Evolutionary conservation across 140 eudicot genomes (phyloP).

Genomic region (Bidens hawaiensis): DNA sequence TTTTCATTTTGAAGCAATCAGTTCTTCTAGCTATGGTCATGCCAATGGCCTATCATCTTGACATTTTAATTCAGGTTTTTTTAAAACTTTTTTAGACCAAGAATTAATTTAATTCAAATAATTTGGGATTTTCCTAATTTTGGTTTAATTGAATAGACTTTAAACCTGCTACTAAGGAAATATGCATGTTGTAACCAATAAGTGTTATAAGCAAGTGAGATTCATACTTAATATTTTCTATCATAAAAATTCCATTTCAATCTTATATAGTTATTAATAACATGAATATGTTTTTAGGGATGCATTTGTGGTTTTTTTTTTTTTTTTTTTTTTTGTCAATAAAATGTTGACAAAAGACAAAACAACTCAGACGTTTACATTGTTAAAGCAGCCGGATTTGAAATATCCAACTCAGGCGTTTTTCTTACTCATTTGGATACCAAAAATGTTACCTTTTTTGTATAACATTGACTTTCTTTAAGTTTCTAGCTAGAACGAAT

Average conservation of each 20-base stretch:
- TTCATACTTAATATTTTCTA: neutral
- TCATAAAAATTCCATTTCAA: neutral
- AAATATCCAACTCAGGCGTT: slow-evolving; percentile 31
- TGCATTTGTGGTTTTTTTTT: slow-evolving; percentile 86
- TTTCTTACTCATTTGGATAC: neutral
- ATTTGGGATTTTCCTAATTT: slow-evolving; percentile 3
- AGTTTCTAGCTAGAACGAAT: neutral
- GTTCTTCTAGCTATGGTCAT: slow-evolving; percentile 24
- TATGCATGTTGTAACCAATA: slow-evolving; percentile 88
- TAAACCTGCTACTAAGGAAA: slow-evolving; percentile 80
- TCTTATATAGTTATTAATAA: neutral
- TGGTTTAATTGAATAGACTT: slow-evolving; percentile 46
- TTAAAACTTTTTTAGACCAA: neutral
- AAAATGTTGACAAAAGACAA: slow-evolving; percentile 40
- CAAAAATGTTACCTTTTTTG: neutral
- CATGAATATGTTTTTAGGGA: slow-evolving; percentile 50
- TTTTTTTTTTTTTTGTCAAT: slow-evolving; percentile 35
- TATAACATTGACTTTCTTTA: neutral
- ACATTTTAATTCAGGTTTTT: no score
- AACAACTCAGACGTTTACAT: slow-evolving; percentile 28
- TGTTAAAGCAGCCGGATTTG: slow-evolving; percentile 35
- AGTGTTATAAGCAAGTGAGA: slow-evolving; percentile 79
- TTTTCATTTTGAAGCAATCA: slow-evolving; percentile 70
- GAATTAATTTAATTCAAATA: neutral
- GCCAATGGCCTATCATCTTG: no score